Evolutionary conservation across 2,329 filamentous ascomycete genomes (phyloP).

Genomic region (Niveomyces coronatus): DNA sequence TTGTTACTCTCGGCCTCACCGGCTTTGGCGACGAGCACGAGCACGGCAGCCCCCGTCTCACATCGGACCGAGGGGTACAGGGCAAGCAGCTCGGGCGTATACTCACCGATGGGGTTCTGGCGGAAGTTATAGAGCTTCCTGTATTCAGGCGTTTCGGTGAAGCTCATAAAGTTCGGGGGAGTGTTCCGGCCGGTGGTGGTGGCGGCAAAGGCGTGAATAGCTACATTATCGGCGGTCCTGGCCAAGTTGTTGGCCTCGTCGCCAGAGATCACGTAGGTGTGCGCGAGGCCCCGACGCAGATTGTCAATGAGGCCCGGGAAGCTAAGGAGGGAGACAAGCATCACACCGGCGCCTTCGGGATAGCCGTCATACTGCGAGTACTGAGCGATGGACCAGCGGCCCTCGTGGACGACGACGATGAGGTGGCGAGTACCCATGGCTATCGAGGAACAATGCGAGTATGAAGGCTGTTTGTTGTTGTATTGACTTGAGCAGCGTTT

Average conservation of each 20-base stretch:
- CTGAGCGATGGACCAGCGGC: slow-evolving; percentile 4
- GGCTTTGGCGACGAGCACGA: slow-evolving; percentile 3
- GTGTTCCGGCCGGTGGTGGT: neutral
- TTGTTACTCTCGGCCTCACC: too few relatives aligned
- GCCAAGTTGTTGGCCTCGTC: neutral
- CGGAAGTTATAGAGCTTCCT: neutral
- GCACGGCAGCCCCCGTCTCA: slow-evolving; percentile 1
- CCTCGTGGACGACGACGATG: slow-evolving; percentile 6
- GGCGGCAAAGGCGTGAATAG: neutral
- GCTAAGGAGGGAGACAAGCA: slow-evolving; percentile 1
- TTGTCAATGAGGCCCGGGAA: neutral
- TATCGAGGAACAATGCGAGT: too few relatives aligned
- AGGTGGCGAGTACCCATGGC: slow-evolving; percentile 9
- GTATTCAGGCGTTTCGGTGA: neutral
- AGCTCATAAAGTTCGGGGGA: too few relatives aligned
- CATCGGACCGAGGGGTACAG: slow-evolving; percentile 1
- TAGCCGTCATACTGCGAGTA: slow-evolving; percentile 8
- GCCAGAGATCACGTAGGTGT: slow-evolving; percentile 4
- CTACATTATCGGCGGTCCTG: neutral
- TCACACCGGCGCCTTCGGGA: neutral
- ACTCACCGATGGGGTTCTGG: neutral
- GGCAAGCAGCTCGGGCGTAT: slow-evolving; percentile 6
- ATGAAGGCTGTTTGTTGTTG: too few relatives aligned
- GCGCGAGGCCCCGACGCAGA: slow-evolving; percentile 2
- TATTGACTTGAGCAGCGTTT: neutral